Percentiles rank a stretch among this genome's conserved stretches.
These are phyloP conservation scores for Aureobasidium lini DNA, from an alignment of 2,329 filamentous ascomycete species.

Conservation along the genomic window DNA sequence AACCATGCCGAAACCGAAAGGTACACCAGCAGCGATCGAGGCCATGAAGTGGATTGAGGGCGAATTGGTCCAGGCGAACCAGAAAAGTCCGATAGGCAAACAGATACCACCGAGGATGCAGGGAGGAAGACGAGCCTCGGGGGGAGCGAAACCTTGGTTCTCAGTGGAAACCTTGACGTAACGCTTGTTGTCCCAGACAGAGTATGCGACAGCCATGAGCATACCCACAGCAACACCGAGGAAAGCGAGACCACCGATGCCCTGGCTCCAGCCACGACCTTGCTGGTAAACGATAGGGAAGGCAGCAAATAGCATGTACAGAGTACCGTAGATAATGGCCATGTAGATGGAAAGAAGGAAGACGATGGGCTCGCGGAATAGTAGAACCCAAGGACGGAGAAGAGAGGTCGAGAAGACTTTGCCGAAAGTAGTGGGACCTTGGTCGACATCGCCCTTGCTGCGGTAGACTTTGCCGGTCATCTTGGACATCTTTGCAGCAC, in stretches of 20 bases:
- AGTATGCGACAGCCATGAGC: conserved; percentile 49
- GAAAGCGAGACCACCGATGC: conserved; percentile 58
- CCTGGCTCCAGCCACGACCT: conserved; percentile 51
- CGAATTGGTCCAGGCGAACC: conserved; percentile 61
- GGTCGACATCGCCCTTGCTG: conserved; percentile 36
- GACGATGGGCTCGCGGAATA: conserved; percentile 64
- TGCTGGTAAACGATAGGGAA: conserved; percentile 56
- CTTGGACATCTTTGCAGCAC: conserved; percentile 45
- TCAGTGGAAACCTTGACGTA: conserved; percentile 42
- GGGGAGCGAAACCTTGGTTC: conserved; percentile 50
- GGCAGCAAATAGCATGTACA: conserved; percentile 44
- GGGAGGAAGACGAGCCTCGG: conserved; percentile 58
- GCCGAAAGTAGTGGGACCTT: conserved; percentile 28
- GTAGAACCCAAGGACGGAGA: conserved; percentile 60
- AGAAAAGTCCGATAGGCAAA: conserved; percentile 59
- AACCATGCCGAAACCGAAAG: conserved; percentile 54
- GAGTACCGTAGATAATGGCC: conserved; percentile 48
- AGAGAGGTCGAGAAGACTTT: conserved; percentile 49
- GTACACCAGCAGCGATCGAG: conserved; percentile 42
- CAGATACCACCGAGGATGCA: conserved; percentile 55
- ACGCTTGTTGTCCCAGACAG: conserved; percentile 45
- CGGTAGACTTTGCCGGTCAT: conserved; percentile 50
- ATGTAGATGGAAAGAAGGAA: conserved; percentile 58
- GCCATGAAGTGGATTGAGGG: conserved; percentile 50
- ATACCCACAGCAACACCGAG: conserved; percentile 63